Evolutionary conservation across 345 rosid genomes (phyloP).

Genomic region (Triadica sebifera): DNA sequence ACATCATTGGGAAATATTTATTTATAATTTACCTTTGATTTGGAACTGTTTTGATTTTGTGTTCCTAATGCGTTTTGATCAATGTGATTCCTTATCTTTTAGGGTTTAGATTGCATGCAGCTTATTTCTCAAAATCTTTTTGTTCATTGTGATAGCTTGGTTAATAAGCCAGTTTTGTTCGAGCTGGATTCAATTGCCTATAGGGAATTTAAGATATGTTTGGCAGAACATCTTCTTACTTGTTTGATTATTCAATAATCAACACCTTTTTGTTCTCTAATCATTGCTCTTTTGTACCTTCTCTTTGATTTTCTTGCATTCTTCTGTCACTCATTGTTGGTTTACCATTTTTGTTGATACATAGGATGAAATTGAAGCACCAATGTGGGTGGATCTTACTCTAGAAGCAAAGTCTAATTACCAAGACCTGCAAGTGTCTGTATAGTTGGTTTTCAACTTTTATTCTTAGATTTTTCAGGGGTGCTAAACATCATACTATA

Average conservation of each 20-base stretch:
- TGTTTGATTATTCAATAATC: background rate
- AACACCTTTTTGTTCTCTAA: background rate
- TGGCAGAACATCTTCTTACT: no score
- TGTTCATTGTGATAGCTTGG: background rate
- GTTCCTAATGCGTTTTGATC: background rate
- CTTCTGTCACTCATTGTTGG: background rate
- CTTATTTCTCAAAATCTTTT: background rate
- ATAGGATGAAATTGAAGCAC: conserved; percentile 39
- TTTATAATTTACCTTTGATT: background rate
- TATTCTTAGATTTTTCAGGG: background rate
- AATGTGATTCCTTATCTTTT: background rate
- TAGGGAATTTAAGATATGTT: background rate
- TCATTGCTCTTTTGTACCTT: background rate
- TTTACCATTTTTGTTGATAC: conserved; percentile 1
- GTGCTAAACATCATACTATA: background rate
- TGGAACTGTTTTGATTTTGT: background rate
- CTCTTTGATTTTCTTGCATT: background rate
- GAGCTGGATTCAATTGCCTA: background rate
- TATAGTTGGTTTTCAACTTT: background rate
- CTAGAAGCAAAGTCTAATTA: conserved; percentile 18
- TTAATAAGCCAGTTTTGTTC: background rate
- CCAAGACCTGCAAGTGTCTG: conserved; percentile 33
- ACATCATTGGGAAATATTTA: background rate
- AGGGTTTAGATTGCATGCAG: background rate
- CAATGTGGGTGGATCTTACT: conserved; percentile 32